Evolutionary conservation across 2,329 filamentous ascomycete genomes (phyloP).

Genomic region (Cercospora sp.): DNA sequence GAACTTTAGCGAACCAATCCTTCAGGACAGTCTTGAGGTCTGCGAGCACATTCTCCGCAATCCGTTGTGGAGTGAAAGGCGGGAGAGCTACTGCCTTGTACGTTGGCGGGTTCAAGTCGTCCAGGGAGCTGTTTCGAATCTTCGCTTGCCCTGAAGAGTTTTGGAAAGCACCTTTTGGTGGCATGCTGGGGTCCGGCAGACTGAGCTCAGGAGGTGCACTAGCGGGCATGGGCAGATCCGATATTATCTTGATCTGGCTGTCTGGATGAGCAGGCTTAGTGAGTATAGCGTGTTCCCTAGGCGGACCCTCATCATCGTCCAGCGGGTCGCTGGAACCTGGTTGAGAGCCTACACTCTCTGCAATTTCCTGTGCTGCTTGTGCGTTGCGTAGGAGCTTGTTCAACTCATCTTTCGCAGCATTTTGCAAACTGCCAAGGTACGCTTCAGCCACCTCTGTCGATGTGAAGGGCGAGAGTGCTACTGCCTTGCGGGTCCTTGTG

Average conservation of each 20-base stretch:
- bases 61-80: neutral
- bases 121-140: neutral
- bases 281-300: too few relatives aligned
- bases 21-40: neutral
- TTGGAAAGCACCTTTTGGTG: neutral
- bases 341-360: neutral
- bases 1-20: neutral
- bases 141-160: neutral
- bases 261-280: neutral
- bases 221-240: neutral
- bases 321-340: neutral
- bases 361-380: neutral
- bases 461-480: neutral
- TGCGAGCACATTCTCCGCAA: neutral
- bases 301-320: neutral
- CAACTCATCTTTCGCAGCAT: neutral
- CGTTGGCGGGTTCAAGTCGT: neutral
- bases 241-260: neutral
- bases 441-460: neutral
- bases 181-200: neutral
- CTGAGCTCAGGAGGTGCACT: neutral
- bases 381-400: neutral
- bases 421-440: neutral
- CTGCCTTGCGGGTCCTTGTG: neutral
- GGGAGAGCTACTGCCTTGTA: neutral